phyloP scores from a whole-genome alignment of 345 rosid genomes.

The Rhodamnia rubescens region DNA sequence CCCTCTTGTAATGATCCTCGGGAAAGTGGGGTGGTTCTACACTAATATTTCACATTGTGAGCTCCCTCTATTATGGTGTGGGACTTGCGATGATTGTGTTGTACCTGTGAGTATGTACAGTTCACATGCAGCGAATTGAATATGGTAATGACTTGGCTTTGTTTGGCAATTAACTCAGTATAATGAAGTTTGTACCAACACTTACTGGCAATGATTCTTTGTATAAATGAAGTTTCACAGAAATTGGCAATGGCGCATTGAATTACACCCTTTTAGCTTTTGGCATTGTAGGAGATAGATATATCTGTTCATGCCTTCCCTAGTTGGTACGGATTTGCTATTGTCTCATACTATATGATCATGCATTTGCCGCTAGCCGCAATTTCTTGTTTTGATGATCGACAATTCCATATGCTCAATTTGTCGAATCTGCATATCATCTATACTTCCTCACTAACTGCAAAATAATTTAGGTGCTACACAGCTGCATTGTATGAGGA shows the following conservation, averaged over 20 bases:
- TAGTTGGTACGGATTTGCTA: neutral
- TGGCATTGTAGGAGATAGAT: neutral
- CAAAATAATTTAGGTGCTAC: slow-evolving; percentile 52
- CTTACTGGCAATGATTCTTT: neutral
- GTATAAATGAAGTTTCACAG: neutral
- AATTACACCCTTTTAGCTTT: neutral
- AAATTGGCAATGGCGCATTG: neutral
- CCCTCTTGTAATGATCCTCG: neutral
- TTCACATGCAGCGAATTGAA: neutral
- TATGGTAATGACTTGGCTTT: neutral
- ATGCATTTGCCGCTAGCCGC: neutral
- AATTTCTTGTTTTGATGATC: neutral
- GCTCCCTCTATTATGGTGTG: neutral
- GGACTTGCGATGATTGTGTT: neutral
- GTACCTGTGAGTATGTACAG: neutral
- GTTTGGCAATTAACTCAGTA: neutral
- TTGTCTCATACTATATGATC: neutral
- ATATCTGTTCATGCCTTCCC: neutral
- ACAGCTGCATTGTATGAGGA: slow-evolving; percentile 76
- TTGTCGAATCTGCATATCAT: neutral
- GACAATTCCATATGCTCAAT: neutral
- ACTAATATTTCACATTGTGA: neutral
- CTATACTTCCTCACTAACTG: neutral
- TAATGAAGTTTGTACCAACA: neutral
- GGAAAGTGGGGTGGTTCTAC: neutral